Conservation (phyloP, 2,329 filamentous ascomycete species). For the Aspergillus pseudoglaucus region DNA sequence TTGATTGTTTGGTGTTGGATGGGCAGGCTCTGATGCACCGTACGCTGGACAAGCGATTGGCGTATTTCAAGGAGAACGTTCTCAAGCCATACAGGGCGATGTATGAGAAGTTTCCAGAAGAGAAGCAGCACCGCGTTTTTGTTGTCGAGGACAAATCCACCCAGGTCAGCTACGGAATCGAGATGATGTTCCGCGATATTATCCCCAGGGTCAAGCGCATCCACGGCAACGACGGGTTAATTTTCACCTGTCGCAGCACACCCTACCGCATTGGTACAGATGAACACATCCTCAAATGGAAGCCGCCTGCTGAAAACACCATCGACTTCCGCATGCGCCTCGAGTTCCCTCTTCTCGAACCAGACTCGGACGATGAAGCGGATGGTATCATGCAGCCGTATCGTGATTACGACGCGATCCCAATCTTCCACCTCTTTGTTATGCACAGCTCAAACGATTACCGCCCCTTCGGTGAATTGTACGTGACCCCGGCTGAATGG, state of each 20-base stretch:
- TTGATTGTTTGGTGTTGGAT: conserved; percentile 84
- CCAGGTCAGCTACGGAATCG: conserved; percentile 79
- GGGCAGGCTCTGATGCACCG: conserved; percentile 67
- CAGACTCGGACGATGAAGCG: conserved; percentile 60
- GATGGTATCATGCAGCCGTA: conserved; percentile 59
- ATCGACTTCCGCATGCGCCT: conserved; percentile 83
- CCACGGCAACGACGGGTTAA: conserved; percentile 93
- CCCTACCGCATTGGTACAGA: conserved; percentile 88
- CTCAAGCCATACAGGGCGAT: conserved; percentile 71
- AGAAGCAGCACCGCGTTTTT: conserved; percentile 67
- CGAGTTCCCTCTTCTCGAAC: conserved; percentile 65
- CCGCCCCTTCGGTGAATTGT: conserved; percentile 59
- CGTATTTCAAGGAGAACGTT: conserved; percentile 73
- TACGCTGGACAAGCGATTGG: conserved; percentile 80
- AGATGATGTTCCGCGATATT: conserved; percentile 85
- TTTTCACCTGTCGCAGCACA: conserved; percentile 90
- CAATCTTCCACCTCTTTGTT: conserved; percentile 65
- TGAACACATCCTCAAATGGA: conserved; percentile 94
- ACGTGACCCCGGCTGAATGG: conserved; percentile 74
- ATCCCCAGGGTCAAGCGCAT: conserved; percentile 65
- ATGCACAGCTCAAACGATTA: conserved; percentile 61
- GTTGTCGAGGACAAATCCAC: conserved; percentile 81
- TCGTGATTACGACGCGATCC: conserved; percentile 72
- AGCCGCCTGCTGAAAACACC: conserved; percentile 89
- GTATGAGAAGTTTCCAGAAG: conserved; percentile 66